A percentile compares a stretch with the other conserved stretches of the same genome.
Evolutionary conservation across 1,284 basidiomycete genomes (phyloP).

Genomic region (Sporisorium iseilematis-ciliati): DNA sequence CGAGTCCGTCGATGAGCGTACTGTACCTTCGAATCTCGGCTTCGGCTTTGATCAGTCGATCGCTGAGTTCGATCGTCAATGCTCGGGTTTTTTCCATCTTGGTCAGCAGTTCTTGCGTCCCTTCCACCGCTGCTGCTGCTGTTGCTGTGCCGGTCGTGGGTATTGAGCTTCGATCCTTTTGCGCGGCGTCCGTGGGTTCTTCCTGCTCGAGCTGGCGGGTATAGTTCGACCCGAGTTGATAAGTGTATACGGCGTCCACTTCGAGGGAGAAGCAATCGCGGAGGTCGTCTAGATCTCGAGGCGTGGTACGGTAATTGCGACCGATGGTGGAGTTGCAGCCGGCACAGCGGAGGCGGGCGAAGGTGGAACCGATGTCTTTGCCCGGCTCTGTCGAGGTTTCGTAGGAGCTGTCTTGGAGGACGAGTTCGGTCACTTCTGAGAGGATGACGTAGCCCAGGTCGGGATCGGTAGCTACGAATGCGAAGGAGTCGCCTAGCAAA

Average conservation of each 20-base stretch:
- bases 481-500: conserved; percentile 49
- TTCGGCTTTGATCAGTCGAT: conserved; percentile 43
- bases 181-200: neutral
- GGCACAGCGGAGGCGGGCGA: conserved; percentile 37
- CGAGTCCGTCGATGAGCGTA: conserved; percentile 16
- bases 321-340: conserved; percentile 41
- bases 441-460: conserved; percentile 56
- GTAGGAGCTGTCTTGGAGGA: conserved; percentile 23
- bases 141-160: neutral
- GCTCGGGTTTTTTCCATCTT: conserved; percentile 47
- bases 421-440: conserved; percentile 37
- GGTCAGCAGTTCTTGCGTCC: conserved; percentile 6
- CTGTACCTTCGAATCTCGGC: conserved; percentile 29
- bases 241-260: conserved; percentile 36
- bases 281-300: conserved; percentile 43
- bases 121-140: neutral
- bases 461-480: conserved; percentile 49
- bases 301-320: conserved; percentile 51
- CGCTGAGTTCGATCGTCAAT: conserved; percentile 38
- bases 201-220: conserved; percentile 20
- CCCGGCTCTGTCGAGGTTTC: conserved; percentile 38
- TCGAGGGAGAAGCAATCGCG: conserved; percentile 47
- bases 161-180: neutral
- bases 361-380: conserved; percentile 49
- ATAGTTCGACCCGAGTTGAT: conserved; percentile 35